phyloP scores from a whole-genome alignment of 345 rosid species.

The Leavenworthia alabamica region DNA sequence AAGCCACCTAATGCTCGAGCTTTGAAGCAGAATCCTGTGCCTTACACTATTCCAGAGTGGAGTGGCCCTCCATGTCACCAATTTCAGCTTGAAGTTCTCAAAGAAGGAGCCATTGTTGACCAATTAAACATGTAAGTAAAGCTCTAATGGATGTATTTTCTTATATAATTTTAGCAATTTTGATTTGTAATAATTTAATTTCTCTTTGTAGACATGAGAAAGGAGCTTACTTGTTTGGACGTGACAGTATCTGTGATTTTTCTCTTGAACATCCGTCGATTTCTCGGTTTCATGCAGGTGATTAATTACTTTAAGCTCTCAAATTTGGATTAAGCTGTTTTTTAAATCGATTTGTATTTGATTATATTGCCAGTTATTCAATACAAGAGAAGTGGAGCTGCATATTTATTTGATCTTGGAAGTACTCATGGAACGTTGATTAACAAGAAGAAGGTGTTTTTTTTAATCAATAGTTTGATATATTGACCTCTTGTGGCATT shows the following conservation, averaged over 20 bases:
- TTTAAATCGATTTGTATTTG: constrained; percentile 1
- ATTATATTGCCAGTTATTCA: constrained; percentile 59
- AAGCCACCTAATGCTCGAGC: constrained; percentile 7
- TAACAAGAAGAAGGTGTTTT: constrained; percentile 66
- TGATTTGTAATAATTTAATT: background rate
- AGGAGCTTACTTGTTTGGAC: constrained; percentile 97
- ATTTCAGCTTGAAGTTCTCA: constrained; percentile 71
- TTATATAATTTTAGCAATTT: background rate
- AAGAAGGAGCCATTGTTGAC: constrained; percentile 72
- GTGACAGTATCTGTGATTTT: constrained; percentile 79
- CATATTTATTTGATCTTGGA: constrained; percentile 75
- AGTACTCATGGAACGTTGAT: constrained; percentile 80
- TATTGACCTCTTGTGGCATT: background rate
- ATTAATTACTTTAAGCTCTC: background rate
- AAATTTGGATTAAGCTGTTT: background rate
- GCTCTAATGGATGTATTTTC: background rate
- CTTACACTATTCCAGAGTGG: constrained; percentile 86
- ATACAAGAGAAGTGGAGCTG: constrained; percentile 71
- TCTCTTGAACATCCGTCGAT: constrained; percentile 82
- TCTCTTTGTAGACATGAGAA: constrained; percentile 50
- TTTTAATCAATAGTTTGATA: background rate
- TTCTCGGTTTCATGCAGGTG: constrained; percentile 96
- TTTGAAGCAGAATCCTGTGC: constrained; percentile 39
- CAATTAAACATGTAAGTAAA: constrained; percentile 61
- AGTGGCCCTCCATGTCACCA: constrained; percentile 65